A percentile compares a stretch with the other conserved stretches of the same genome.
These are phyloP conservation scores for Neonectria hederae DNA, from an alignment of 2,329 filamentous ascomycete species.

Conservation along the genomic window DNA sequence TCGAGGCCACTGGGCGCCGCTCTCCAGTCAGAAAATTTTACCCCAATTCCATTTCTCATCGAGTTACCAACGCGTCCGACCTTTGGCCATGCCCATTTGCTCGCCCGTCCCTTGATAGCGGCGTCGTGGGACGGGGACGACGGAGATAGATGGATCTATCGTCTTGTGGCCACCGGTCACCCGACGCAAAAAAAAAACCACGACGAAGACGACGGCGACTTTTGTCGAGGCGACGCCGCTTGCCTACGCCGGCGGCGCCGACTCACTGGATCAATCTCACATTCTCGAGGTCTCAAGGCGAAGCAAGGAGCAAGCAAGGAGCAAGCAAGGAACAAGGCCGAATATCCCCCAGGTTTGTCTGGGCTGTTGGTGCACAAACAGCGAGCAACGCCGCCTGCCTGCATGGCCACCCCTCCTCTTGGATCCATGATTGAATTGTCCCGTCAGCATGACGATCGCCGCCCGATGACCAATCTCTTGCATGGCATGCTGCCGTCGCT, in stretches of 20 bases:
- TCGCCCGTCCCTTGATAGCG: slow-evolving; percentile 39
- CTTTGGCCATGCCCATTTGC: slow-evolving; percentile 36
- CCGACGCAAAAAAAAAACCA: slow-evolving; percentile 34
- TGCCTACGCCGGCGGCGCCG: slow-evolving; percentile 6
- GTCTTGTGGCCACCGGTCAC: slow-evolving; percentile 28
- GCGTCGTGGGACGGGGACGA: slow-evolving; percentile 38
- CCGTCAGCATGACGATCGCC: not conserved
- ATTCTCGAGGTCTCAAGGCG: not conserved
- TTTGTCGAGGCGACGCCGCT: slow-evolving; percentile 12
- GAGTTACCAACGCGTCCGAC: slow-evolving; percentile 38
- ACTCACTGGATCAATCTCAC: slow-evolving; percentile 6
- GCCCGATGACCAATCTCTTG: slow-evolving; percentile 12
- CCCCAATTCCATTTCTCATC: slow-evolving; percentile 47
- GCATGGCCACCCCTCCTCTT: not conserved
- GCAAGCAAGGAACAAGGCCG: too few relatives aligned
- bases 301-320: too few relatives aligned
- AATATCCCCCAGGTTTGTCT: slow-evolving; percentile 21
- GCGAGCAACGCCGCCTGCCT: not conserved
- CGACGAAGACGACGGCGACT: not conserved
- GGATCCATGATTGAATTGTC: not conserved
- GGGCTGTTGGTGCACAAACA: not conserved
- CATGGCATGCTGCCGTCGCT: not conserved
- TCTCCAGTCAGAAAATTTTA: slow-evolving; percentile 51
- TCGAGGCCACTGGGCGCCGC: slow-evolving; percentile 35
- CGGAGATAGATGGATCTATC: slow-evolving; percentile 38